Conservation (phyloP, 192 early-diverging fungal genomes). For the Oehlia diaphana region DNA sequence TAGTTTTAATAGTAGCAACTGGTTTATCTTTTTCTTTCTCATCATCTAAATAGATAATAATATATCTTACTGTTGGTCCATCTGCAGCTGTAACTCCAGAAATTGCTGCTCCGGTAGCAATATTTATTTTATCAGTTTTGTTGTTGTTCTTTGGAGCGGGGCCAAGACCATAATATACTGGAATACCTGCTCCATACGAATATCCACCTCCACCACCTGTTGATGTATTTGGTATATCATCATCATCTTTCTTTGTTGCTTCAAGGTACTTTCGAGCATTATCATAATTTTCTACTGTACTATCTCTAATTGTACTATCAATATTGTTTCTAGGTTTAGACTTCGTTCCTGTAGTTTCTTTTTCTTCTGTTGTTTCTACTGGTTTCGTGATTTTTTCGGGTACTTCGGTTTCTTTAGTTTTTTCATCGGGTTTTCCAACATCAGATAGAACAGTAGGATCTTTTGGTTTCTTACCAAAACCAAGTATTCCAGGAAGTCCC, state of each 20-base stretch:
- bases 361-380: too few species aligned
- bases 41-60: background rate
- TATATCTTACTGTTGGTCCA: background rate
- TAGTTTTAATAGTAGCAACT: background rate
- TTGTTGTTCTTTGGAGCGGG: background rate
- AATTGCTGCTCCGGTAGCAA: background rate
- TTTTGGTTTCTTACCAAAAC: background rate
- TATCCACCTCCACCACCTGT: too few species aligned
- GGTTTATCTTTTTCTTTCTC: background rate
- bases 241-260: background rate
- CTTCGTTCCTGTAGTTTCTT: too few species aligned
- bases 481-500: background rate
- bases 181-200: too few species aligned
- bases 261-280: background rate
- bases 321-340: background rate
- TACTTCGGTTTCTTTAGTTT: too few species aligned
- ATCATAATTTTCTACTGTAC: background rate
- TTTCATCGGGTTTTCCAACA: background rate
- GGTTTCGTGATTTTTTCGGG: too few species aligned
- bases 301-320: background rate
- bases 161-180: too few species aligned
- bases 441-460: background rate
- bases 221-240: background rate
- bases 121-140: background rate
- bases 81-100: background rate